Base-by-base conservation (phyloP, 176 grass and related monocot genomes). In the Lolium rigidum region DNA sequence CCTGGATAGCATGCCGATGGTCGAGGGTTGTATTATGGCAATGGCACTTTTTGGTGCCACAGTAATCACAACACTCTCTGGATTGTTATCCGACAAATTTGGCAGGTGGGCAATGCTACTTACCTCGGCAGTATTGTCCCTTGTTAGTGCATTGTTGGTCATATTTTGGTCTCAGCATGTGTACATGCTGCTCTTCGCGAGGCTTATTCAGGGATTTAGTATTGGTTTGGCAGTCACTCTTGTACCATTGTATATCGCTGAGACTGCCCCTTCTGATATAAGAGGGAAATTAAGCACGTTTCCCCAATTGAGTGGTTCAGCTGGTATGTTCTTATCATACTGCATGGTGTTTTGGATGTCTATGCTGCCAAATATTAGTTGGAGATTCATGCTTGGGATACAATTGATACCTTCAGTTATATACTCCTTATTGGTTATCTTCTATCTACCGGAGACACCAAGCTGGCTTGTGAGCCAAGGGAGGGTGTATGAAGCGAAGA, bases 341-440 rank as follows among this genome's bases (percentile, higher is more conserved):
- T 93, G 87, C 62, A 90, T 93, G 86, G 78, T 92, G 7, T 88
- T 96, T 83, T 83, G 24, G 2, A 76, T 93, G 78, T 93, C 91
- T n/a, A 25, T 88, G 15, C 86, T 80, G 78, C 28, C 52, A 2
- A 93, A 82, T 12, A 47, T 78, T 17, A 48, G 87, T 9, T 91
- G 89, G 94, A 91, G 91, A 80, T 37, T 89, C 88, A 95, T 95
- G 93, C 90, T 95, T 14, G 93, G 90, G 13, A 85, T 90, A 90
- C 82, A 92, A 50, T 78, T 74, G 16, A 88, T 95, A 83, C 87
- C 93, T 20, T 92, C 93, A 7, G 15, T 90, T 14, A 9, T 95
- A 57, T 95, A 86, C 56, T 81, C 86, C 38, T 68, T 88, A 26
- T 76, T 95, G n/a, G 86, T 83, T 20, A 78, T 95, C 55, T 88